These are phyloP conservation scores for Candida peoriensis DNA, from an alignment of 805 yeast genomes.

Conservation along the genomic window DNA sequence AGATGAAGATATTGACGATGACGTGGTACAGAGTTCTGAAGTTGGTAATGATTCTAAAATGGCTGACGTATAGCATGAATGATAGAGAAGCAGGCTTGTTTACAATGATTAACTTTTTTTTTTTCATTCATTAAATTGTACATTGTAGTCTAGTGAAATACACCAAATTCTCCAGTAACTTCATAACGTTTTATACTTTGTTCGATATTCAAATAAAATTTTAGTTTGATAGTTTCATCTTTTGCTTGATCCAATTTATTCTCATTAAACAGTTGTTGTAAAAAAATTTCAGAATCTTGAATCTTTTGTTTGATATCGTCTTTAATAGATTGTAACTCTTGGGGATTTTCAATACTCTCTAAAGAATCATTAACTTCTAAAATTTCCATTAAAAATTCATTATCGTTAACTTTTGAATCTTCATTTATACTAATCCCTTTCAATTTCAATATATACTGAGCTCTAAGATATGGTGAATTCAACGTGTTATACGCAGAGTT, in stretches of 20 bases:
- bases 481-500: constrained; percentile 77
- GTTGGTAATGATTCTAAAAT: no score
- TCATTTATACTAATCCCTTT: constrained; percentile 48
- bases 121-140: no score
- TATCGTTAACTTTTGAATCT: constrained; percentile 49
- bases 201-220: constrained; percentile 79
- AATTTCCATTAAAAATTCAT: constrained; percentile 64
- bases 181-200: constrained; percentile 76
- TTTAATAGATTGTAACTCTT: constrained; percentile 50
- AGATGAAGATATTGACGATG: constrained; percentile 12
- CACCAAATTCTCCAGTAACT: no score
- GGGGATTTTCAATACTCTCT: constrained; percentile 56
- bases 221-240: constrained; percentile 61
- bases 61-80: no score
- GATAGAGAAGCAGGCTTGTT: no score
- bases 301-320: constrained; percentile 57
- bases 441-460: constrained; percentile 49
- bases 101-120: no score
- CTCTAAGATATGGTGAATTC: constrained; percentile 63
- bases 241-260: constrained; percentile 56
- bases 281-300: constrained; percentile 33
- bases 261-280: constrained; percentile 42
- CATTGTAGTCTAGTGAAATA: no score
- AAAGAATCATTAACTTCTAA: constrained; percentile 81
- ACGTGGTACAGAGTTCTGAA: no score